phyloP scores from a whole-genome alignment of 805 yeast species.

The Pichia deserticola region DNA sequence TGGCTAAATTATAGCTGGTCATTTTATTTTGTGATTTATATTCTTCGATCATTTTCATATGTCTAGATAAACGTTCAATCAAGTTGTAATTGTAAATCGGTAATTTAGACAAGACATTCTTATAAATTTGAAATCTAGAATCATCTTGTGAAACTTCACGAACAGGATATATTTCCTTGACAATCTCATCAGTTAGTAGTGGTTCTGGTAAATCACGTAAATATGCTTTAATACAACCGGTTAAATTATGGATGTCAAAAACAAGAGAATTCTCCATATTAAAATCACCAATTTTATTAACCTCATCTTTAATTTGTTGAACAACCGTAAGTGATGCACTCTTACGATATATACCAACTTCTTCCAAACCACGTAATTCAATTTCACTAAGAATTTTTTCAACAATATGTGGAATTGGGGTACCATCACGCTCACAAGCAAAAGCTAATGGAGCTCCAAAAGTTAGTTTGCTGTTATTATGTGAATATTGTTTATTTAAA shows the following conservation, averaged over 20 bases:
- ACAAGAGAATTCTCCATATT: slow-evolving; percentile 35
- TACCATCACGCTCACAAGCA: slow-evolving; percentile 65
- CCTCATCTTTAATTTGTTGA: slow-evolving; percentile 34
- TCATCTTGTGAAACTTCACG: slow-evolving; percentile 19
- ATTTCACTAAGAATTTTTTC: slow-evolving; percentile 62
- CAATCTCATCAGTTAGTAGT: slow-evolving; percentile 57
- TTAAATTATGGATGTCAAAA: slow-evolving; percentile 76
- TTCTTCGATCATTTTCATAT: slow-evolving; percentile 60
- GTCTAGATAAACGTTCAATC: slow-evolving; percentile 58
- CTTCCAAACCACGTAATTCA: slow-evolving; percentile 82
- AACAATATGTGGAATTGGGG: slow-evolving; percentile 58
- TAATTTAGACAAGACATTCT: slow-evolving; percentile 28
- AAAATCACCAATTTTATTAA: slow-evolving; percentile 41
- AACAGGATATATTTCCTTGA: slow-evolving; percentile 46
- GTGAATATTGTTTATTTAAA: slow-evolving; percentile 17
- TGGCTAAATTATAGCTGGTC: slow-evolving; percentile 86
- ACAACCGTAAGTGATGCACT: slow-evolving; percentile 46
- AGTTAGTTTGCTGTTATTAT: slow-evolving; percentile 30
- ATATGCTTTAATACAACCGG: slow-evolving; percentile 80
- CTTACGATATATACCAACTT: slow-evolving; percentile 81
- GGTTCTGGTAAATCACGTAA: slow-evolving; percentile 86
- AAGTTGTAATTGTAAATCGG: slow-evolving; percentile 65
- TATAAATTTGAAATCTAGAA: slow-evolving; percentile 21
- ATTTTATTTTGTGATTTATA: slow-evolving; percentile 68
- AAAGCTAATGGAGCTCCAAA: slow-evolving; percentile 83